These are phyloP conservation scores for Lodderomyces beijingensis DNA, from an alignment of 1,139 yeast species.

Conservation along the genomic window DNA sequence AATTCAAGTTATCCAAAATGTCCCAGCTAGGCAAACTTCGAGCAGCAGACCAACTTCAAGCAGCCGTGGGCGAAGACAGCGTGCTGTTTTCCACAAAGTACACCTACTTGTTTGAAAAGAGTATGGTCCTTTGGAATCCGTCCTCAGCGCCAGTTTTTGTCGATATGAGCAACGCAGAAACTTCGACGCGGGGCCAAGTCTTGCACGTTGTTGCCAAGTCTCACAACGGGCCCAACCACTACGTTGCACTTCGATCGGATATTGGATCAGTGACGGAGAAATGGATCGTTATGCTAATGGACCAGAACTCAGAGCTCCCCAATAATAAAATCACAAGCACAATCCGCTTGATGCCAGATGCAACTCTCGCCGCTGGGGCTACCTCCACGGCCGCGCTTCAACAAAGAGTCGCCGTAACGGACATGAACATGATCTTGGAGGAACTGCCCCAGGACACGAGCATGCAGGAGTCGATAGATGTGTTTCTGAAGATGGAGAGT, in stretches of 20 bases:
- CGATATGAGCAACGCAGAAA: conserved; percentile 7
- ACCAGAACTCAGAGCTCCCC: conserved; percentile 29
- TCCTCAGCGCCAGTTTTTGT: conserved; percentile 7
- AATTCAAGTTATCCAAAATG: conserved; percentile 23
- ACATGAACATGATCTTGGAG: background rate
- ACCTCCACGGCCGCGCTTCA: too few species aligned
- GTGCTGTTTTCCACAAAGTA: conserved; percentile 12
- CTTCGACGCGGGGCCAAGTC: conserved; percentile 9
- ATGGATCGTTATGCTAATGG: conserved; percentile 44
- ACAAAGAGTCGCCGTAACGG: too few species aligned
- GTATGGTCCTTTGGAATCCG: conserved; percentile 23
- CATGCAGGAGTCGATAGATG: background rate
- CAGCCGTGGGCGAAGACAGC: conserved; percentile 7
- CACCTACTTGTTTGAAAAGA: conserved; percentile 33
- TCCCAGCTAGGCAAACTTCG: conserved; percentile 33
- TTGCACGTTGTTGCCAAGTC: conserved; percentile 6
- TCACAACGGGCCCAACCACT: too few species aligned
- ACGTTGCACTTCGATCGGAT: conserved; percentile 7
- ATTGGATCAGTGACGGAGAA: conserved; percentile 33
- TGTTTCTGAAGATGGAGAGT: too few species aligned
- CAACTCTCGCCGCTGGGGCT: background rate
- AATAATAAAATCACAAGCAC: conserved; percentile 37
- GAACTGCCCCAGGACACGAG: conserved; percentile 1
- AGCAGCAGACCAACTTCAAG: conserved; percentile 31
- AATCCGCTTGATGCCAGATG: conserved; percentile 14